Evolutionary conservation across 139 green algal genomes (phyloP), one percentile per base, ranked within the genome.

Genomic region (Chlorella ohadii): DNA sequence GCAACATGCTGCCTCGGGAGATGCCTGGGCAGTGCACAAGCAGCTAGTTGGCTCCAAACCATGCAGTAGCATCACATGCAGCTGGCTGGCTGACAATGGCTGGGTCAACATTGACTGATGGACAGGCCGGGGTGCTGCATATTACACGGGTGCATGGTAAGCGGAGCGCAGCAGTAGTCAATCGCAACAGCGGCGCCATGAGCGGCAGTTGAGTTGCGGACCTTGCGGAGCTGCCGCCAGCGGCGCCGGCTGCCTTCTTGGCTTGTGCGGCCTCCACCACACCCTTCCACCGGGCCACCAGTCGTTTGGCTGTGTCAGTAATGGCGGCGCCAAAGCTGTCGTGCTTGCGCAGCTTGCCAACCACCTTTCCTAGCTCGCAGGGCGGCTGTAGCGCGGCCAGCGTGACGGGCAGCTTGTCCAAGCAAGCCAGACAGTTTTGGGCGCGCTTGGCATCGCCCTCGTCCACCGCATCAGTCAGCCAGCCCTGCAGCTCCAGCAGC

Each of bases 271-370:
- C 39, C 57, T 88, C 78, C 36, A 90, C 84, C 68, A 79, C 31
- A 2, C 55, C 57, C 77, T 83, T 86, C 87, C 87, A 90, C 31
- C 74, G 81, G 1, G 75, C 80, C 57, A 90, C 85, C 59, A 90
- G 76, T 28, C 36, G 57, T 72, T 64, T 77, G 55, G 87, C 87
- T 3, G 76, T 47, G 23, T 73, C 68, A 11, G 71, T 61, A 11
- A 85, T 66, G 2, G 44, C 47, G 61, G 33, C 38, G 20, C 51
- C 73, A 36, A 83, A 70, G 59, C 61, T 41, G n/a, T 55, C 59
- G 22, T 81, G 47, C 72, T 86, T 89, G 25, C 87, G 77, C 59
- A 90, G 64, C 38, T 78, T 82, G 2, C 71, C 78, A 23, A 90
- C 87, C 23, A 79, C 27, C 63, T 83, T 87, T 55, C 86, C 84